phyloP scores from a whole-genome alignment of 257 asterid species.

The Orobanche coerulescens region DNA sequence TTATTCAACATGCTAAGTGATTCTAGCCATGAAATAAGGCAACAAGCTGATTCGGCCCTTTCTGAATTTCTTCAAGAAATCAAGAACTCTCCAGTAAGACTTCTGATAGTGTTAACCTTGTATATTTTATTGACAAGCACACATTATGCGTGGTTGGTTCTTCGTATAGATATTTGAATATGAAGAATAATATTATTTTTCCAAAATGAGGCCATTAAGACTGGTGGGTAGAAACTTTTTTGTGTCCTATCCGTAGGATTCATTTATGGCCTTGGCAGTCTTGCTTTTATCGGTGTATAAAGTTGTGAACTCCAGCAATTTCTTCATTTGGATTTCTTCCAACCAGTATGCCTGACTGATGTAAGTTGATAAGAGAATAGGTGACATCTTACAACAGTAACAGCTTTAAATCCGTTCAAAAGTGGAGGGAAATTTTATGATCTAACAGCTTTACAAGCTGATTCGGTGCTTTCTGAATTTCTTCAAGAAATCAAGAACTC shows the following conservation, averaged over 20 bases:
- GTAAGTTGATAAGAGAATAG: neutral
- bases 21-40: conserved; percentile 95
- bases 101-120: conserved; percentile 13
- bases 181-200: conserved; percentile 8
- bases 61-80: conserved; percentile 99
- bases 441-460: conserved; percentile 76
- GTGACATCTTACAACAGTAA: neutral
- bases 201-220: conserved; percentile 16
- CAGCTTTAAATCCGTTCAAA: neutral
- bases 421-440: neutral
- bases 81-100: conserved; percentile 95
- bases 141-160: conserved; percentile 15
- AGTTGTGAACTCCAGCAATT: conserved; percentile 9
- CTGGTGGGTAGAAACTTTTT: conserved; percentile 1
- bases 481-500: conserved; percentile 98
- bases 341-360: conserved; percentile 9
- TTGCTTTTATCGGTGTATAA: neutral
- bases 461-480: conserved; percentile 98
- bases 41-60: conserved; percentile 99
- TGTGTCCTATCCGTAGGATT: conserved; percentile 9
- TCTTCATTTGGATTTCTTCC: neutral
- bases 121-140: neutral
- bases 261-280: conserved; percentile 9
- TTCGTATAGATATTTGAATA: neutral
- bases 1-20: conserved; percentile 98